Evolutionary conservation across 2,329 filamentous ascomycete species (phyloP).

Genomic region (Fusarium xyrophilum): DNA sequence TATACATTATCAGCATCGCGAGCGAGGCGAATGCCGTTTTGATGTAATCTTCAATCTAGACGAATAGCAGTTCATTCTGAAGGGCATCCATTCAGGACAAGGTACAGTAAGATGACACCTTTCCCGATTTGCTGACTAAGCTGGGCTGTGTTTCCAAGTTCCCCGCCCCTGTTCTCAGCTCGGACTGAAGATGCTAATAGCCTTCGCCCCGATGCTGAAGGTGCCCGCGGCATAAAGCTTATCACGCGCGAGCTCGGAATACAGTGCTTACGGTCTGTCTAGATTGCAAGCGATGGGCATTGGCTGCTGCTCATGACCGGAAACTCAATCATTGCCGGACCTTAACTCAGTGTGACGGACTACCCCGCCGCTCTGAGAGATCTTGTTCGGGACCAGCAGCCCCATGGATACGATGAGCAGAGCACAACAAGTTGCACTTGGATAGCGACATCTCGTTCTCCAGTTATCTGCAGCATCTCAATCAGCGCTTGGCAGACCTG

Average conservation of each 20-base stretch:
- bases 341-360: not conserved
- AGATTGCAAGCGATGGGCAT: not conserved
- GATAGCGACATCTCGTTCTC: no score
- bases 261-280: not conserved
- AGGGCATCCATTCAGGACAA: rapidly evolving
- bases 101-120: not conserved
- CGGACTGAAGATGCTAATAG: not conserved
- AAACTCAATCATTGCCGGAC: not conserved
- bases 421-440: no score
- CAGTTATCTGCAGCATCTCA: not conserved
- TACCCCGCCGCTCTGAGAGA: not conserved
- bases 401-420: no score
- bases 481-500: rapidly evolving
- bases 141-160: not conserved
- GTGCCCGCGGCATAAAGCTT: not conserved
- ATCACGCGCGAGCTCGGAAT: not conserved
- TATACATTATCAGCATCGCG: rapidly evolving
- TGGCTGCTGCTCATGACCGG: not conserved
- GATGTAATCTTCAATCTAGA: not conserved
- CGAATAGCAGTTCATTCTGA: not conserved
- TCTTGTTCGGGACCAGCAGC: no score
- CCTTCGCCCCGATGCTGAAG: not conserved
- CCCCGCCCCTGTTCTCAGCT: not conserved
- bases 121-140: rapidly evolving
- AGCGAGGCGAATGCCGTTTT: no score